Percentiles rank a stretch among this genome's conserved stretches.
These are phyloP conservation scores for Aureobasidium sp. DNA, from an alignment of 2,329 filamentous ascomycete species.

Conservation along the genomic window DNA sequence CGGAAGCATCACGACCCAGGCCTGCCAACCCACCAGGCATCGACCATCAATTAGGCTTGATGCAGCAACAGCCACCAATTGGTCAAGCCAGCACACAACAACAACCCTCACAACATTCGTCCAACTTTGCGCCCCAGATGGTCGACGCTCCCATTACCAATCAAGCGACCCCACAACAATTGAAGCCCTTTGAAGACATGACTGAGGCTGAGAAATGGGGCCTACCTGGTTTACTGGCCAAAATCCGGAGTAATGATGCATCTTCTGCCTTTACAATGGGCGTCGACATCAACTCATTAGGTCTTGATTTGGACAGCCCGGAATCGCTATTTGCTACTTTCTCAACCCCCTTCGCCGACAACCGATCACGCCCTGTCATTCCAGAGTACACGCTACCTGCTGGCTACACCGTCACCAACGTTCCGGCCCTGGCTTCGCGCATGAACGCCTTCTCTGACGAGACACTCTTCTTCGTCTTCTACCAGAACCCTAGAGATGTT, in stretches of 20 bases:
- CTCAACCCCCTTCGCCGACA: slow-evolving; percentile 55
- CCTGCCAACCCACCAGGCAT: slow-evolving; percentile 10
- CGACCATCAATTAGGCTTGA: slow-evolving; percentile 15
- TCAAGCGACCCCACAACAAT: slow-evolving; percentile 13
- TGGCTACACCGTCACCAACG: slow-evolving; percentile 61
- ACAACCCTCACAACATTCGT: slow-evolving; percentile 14
- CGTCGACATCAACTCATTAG: slow-evolving; percentile 57
- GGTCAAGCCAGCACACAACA: slow-evolving; percentile 15
- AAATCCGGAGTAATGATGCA: slow-evolving; percentile 44
- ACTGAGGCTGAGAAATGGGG: slow-evolving; percentile 54
- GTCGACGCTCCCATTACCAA: slow-evolving; percentile 14
- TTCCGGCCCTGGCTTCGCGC: slow-evolving; percentile 48
- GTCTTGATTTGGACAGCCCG: slow-evolving; percentile 52
- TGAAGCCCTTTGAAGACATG: slow-evolving; percentile 42
- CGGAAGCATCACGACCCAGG: not conserved
- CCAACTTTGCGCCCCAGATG: slow-evolving; percentile 16
- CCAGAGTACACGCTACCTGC: slow-evolving; percentile 57
- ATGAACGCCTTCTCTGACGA: slow-evolving; percentile 39
- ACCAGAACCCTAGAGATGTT: slow-evolving; percentile 58
- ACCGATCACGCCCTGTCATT: slow-evolving; percentile 52
- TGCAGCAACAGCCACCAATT: slow-evolving; percentile 5
- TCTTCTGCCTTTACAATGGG: slow-evolving; percentile 49
- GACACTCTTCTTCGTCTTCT: slow-evolving; percentile 64
- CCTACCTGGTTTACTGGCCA: slow-evolving; percentile 51
- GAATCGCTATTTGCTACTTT: slow-evolving; percentile 56